phyloP scores from a whole-genome alignment of 2,329 filamentous ascomycete genomes.

The Ophiostoma tasmaniense region DNA sequence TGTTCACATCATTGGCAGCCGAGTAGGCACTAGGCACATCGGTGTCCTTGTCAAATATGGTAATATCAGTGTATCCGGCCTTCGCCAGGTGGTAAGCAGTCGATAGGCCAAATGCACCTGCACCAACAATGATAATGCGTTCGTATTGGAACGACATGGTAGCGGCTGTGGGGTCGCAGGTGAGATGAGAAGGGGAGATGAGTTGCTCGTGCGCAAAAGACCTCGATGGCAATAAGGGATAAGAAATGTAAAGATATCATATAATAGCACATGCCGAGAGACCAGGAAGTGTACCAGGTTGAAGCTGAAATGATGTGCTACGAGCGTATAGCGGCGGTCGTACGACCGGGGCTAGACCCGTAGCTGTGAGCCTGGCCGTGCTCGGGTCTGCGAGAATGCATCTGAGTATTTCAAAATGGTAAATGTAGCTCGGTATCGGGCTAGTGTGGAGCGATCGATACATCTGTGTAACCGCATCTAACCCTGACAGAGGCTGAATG shows the following conservation, averaged over 20 bases:
- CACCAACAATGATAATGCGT: slow-evolving; percentile 10
- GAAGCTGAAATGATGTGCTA: neutral
- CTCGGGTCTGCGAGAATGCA: neutral
- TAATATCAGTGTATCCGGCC: slow-evolving; percentile 38
- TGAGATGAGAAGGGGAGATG: neutral
- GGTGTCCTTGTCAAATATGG: slow-evolving; percentile 37
- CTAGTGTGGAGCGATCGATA: neutral
- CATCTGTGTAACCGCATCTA: neutral
- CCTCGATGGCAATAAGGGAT: neutral
- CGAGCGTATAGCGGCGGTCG: neutral
- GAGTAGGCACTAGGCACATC: slow-evolving; percentile 40
- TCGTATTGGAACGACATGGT: neutral
- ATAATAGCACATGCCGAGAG: neutral
- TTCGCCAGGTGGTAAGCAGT: slow-evolving; percentile 39
- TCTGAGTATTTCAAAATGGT: neutral
- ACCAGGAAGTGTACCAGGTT: neutral
- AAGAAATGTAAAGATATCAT: neutral
- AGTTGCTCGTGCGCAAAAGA: neutral
- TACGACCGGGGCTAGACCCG: neutral
- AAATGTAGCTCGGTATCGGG: neutral
- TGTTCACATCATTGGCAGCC: slow-evolving; percentile 53
- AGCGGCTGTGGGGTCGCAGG: neutral
- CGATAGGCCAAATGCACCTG: slow-evolving; percentile 41
- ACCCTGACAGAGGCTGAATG: neutral
- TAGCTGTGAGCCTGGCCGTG: neutral